These are phyloP conservation scores for Acanthamoeba healyi DNA, from an alignment of 208 protist species.

Conservation along the genomic window DNA sequence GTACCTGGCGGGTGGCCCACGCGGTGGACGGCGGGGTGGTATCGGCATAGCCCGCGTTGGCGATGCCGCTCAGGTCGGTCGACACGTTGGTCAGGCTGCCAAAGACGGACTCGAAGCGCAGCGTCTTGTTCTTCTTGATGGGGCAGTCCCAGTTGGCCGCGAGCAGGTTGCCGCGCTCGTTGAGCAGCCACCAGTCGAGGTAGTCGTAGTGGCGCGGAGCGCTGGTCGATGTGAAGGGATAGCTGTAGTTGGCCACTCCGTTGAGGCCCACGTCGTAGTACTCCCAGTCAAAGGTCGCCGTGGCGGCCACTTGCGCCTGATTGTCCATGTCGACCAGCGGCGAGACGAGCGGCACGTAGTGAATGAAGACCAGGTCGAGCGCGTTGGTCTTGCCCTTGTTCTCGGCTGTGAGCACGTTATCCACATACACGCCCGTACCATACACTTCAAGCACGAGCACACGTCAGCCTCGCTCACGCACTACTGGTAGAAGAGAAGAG, in stretches of 20 bases:
- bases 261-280: conserved; percentile 77
- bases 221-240: conserved; percentile 48
- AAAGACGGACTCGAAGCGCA: not conserved
- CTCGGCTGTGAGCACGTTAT: conserved; percentile 77
- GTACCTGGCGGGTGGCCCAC: conserved; percentile 2
- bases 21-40: not conserved
- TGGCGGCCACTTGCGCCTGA: not conserved
- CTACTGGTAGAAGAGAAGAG: not conserved
- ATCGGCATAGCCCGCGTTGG: conserved; percentile 48
- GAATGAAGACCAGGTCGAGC: conserved; percentile 45
- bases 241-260: conserved; percentile 68
- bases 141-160: conserved; percentile 78
- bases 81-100: not conserved
- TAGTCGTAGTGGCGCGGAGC: conserved; percentile 67
- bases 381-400: conserved; percentile 78
- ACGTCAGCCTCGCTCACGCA: too few species aligned
- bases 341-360: conserved; percentile 73
- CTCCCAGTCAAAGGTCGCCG: conserved; percentile 62
- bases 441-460: not conserved
- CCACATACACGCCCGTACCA: conserved; percentile 66
- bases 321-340: conserved; percentile 75
- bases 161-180: conserved; percentile 4
- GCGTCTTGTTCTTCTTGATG: conserved; percentile 73
- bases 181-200: conserved; percentile 62
- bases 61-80: conserved; percentile 3